Percentiles rank a stretch among this genome's conserved stretches.
Evolutionary conservation across 192 early-diverging fungal species (phyloP).

Genomic region (Gaertneriomyces semiglobifer): DNA sequence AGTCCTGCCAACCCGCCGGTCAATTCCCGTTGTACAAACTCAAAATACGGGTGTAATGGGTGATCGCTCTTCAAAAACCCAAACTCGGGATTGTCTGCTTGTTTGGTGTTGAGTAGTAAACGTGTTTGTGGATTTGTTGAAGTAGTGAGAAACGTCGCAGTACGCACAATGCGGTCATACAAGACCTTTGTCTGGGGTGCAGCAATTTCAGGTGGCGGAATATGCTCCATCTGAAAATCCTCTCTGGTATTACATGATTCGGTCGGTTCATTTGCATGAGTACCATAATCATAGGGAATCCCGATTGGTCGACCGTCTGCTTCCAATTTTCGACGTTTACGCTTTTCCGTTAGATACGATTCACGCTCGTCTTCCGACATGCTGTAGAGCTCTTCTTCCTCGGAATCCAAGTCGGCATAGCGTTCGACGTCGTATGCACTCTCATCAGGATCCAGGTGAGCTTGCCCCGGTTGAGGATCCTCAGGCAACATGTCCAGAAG

Average conservation of each 20-base stretch:
- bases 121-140: conserved; percentile 60
- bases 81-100: conserved; percentile 68
- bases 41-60: conserved; percentile 67
- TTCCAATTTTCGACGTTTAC: conserved; percentile 16
- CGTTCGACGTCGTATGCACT: conserved; percentile 47
- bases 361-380: conserved; percentile 57
- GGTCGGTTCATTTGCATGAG: background rate
- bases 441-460: conserved; percentile 33
- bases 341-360: conserved; percentile 46
- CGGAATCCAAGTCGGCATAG: conserved; percentile 58
- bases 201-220: background rate
- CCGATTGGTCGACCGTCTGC: background rate
- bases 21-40: conserved; percentile 61
- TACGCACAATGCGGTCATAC: conserved; percentile 66
- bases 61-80: conserved; percentile 61
- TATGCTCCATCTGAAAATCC: background rate
- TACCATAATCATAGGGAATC: conserved; percentile 10
- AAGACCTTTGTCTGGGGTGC: conserved; percentile 34
- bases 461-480: conserved; percentile 17
- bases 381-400: conserved; percentile 51
- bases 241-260: background rate
- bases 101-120: conserved; percentile 69
- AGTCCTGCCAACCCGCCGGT: conserved; percentile 59
- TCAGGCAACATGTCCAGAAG: conserved; percentile 45
- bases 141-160: conserved; percentile 63